Conservation (phyloP, 306 rosid species). For the Castanea sativa region DNA sequence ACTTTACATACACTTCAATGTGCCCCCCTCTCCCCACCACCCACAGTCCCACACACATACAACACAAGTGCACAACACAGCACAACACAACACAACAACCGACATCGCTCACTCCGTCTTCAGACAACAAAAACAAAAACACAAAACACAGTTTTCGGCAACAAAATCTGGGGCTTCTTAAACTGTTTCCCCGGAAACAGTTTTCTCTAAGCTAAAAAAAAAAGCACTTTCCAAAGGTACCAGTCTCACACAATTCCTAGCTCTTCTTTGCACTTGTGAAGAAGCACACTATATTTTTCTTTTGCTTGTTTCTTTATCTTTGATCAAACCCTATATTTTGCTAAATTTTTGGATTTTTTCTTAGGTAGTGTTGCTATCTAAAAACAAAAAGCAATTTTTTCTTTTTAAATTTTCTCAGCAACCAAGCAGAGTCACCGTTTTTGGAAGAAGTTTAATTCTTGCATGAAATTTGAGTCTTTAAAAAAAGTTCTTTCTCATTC, state of each 20-base stretch:
- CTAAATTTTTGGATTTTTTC: neutral
- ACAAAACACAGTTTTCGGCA: neutral
- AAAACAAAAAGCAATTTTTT: neutral
- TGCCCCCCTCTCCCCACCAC: constrained; percentile 15
- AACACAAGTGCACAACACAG: neutral
- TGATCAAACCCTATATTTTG: neutral
- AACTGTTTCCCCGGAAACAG: neutral
- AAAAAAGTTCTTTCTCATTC: neutral
- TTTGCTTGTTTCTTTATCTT: neutral
- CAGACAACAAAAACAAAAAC: neutral
- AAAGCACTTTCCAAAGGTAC: neutral
- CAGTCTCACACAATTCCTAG: constrained; percentile 4
- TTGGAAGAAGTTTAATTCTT: neutral
- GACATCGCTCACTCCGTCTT: constrained; percentile 26
- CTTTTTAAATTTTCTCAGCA: neutral
- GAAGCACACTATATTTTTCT: neutral
- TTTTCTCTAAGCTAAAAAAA: neutral
- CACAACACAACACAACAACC: neutral
- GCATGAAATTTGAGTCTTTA: neutral
- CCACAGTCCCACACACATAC: neutral
- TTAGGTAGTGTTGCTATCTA: neutral
- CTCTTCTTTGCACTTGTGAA: neutral
- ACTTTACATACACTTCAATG: neutral
- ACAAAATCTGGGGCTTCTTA: neutral
- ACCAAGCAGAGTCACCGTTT: neutral